phyloP scores from a whole-genome alignment of 805 yeast species.

The Kazachstania kunashirensis region DNA sequence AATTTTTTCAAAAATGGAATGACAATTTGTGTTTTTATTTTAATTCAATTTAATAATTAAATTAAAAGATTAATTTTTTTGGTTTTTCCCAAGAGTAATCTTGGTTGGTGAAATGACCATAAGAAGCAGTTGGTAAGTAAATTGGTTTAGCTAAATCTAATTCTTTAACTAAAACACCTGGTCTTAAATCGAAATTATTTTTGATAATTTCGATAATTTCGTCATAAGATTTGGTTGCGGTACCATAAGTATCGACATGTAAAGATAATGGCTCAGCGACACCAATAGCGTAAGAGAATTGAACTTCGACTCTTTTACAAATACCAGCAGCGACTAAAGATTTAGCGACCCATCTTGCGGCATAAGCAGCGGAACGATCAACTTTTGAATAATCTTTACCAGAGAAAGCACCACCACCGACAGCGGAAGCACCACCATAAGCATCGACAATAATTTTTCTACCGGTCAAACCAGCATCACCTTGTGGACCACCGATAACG shows the following conservation, averaged over 20 bases:
- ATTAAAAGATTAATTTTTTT: constrained; percentile 57
- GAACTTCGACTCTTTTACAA: constrained; percentile 95
- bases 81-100: constrained; percentile 98
- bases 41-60: too few species aligned
- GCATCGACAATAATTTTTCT: constrained; percentile 99
- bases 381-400: constrained; percentile 99
- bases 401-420: constrained; percentile 99
- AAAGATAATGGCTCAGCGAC: constrained; percentile 98
- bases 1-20: too few species aligned
- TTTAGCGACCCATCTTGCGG: constrained; percentile 99
- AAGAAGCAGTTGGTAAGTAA: constrained; percentile 97
- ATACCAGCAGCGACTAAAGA: constrained; percentile 90
- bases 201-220: constrained; percentile 86
- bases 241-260: constrained; percentile 97
- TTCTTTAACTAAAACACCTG: constrained; percentile 96
- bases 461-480: constrained; percentile 99
- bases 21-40: too few species aligned
- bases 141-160: constrained; percentile 98
- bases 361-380: constrained; percentile 99
- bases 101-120: constrained; percentile 99
- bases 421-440: constrained; percentile 99
- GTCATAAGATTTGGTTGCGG: constrained; percentile 79
- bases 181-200: constrained; percentile 97
- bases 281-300: constrained; percentile 99
- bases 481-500: constrained; percentile 99